phyloP scores from a whole-genome alignment of 257 asterid genomes.

The Solanum paucissectum region DNA sequence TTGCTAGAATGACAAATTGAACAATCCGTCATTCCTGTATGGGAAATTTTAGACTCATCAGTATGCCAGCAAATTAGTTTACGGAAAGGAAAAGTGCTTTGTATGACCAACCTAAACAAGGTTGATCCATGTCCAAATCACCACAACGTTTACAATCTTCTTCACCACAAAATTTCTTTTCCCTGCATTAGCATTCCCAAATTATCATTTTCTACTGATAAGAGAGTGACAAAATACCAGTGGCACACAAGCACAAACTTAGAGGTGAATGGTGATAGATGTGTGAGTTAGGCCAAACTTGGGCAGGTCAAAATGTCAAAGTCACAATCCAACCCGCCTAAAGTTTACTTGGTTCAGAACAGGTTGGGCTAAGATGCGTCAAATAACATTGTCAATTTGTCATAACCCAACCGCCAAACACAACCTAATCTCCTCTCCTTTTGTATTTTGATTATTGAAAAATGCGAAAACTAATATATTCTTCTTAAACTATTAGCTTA shows the following conservation, averaged over 20 bases:
- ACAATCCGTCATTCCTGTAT: constrained; percentile 84
- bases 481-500: not conserved
- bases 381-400: too few relatives aligned
- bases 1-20: constrained; percentile 63
- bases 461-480: not conserved
- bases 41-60: not conserved
- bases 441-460: not conserved
- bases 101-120: constrained; percentile 51
- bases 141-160: constrained; percentile 80
- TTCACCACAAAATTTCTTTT: constrained; percentile 78
- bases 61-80: constrained; percentile 25
- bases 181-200: constrained; percentile 25
- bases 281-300: not conserved
- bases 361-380: too few relatives aligned
- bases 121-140: constrained; percentile 46
- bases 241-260: not conserved
- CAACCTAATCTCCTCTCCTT: not conserved
- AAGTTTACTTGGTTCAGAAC: not conserved
- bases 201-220: not conserved
- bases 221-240: not conserved
- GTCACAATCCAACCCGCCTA: not conserved
- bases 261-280: not conserved
- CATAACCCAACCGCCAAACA: too few relatives aligned
- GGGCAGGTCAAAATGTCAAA: not conserved
- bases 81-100: not conserved